Base-by-base conservation (phyloP, 225 moss, liverwort and hornwort species). In the Polytrichum formosum region DNA sequence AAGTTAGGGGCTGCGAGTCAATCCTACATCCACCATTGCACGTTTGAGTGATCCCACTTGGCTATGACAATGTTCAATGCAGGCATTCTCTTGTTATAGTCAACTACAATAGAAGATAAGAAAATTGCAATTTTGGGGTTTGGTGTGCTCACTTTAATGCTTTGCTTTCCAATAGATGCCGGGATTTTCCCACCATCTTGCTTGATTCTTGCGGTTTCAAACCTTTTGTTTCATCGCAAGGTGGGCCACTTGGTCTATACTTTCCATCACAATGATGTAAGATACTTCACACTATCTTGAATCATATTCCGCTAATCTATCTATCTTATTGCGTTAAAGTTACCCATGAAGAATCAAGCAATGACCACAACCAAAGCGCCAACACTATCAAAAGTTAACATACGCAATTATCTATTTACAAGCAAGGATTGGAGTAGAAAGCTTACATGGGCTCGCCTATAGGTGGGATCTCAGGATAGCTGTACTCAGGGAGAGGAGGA, bases 241-340 rank as follows among this genome's bases (percentile, higher is more conserved):
- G 84, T 10, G 78, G 78, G 33, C 70, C 71, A n/a, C 65, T 56
- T 19, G 68, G 81, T 65, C 84, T 84, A 1, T 5, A 56, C 0
- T 46, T 46, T 46, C 46, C 46, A 16, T 4, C 46, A 3, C 2
- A 46, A 46, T 16, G 16, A 16, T 46, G 46, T 46, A 16, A 46
- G 46, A 46, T 46, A 13, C 46, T 46, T 16, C 16, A 46, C 4
- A 16, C 4, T 46, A 16, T 4, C 2, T 46, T 16, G 13, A 46
- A 46, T 46, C 1, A 46, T 1, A 13, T 46, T 16, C 13, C 16
- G 0, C 4, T 46, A 46, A 16, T 46, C 16, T 16, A 16, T 16
- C 0, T 3, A 13, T 46, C 46, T 46, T 46, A 13, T 46, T 46
- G 13, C 13, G 13, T 4, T 13, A 16, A 46, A 46, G 46, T 46